phyloP scores from a whole-genome alignment of 2,329 filamentous ascomycete genomes.

The Colletotrichum siamense region DNA sequence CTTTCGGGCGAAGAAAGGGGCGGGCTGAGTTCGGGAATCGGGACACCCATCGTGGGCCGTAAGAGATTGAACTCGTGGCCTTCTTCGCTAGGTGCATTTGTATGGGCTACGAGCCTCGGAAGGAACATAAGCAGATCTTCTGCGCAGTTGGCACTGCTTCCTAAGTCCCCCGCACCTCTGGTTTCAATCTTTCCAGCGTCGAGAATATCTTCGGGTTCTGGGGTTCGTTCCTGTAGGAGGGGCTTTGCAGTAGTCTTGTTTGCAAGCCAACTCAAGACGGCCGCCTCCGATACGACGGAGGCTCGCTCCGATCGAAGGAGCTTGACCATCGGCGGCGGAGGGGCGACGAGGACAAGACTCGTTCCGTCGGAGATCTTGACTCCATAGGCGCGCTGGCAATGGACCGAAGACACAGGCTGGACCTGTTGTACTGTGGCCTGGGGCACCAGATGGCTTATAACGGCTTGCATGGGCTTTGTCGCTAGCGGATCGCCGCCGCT shows the following conservation, averaged over 20 bases:
- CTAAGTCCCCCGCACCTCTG: not conserved
- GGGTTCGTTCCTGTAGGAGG: not conserved
- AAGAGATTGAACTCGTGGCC: slow-evolving; percentile 49
- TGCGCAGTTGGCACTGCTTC: not conserved
- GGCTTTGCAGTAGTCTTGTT: slow-evolving; percentile 11
- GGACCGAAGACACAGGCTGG: slow-evolving; percentile 37
- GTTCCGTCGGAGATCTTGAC: slow-evolving; percentile 47
- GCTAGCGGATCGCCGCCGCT: slow-evolving; percentile 33
- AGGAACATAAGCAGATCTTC: slow-evolving; percentile 25
- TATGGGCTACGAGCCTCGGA: slow-evolving; percentile 46
- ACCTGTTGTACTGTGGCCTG: slow-evolving; percentile 37
- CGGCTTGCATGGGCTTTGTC: slow-evolving; percentile 37
- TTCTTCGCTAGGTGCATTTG: slow-evolving; percentile 30
- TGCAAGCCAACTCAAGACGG: slow-evolving; percentile 50
- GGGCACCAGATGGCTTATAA: slow-evolving; percentile 38
- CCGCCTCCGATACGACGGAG: slow-evolving; percentile 49
- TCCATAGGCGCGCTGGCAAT: slow-evolving; percentile 47
- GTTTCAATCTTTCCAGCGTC: not conserved
- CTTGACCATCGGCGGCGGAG: slow-evolving; percentile 46
- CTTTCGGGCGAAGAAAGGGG: slow-evolving; percentile 41
- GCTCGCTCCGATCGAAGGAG: slow-evolving; percentile 53
- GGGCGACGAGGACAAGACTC: slow-evolving; percentile 45
- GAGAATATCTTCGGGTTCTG: not conserved
- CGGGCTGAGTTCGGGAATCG: slow-evolving; percentile 39
- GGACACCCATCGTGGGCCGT: slow-evolving; percentile 38